Percentiles rank a stretch among this genome's conserved stretches.
Conservation (phyloP, 2,329 filamentous ascomycete species). For the Fusarium tuaranense region DNA sequence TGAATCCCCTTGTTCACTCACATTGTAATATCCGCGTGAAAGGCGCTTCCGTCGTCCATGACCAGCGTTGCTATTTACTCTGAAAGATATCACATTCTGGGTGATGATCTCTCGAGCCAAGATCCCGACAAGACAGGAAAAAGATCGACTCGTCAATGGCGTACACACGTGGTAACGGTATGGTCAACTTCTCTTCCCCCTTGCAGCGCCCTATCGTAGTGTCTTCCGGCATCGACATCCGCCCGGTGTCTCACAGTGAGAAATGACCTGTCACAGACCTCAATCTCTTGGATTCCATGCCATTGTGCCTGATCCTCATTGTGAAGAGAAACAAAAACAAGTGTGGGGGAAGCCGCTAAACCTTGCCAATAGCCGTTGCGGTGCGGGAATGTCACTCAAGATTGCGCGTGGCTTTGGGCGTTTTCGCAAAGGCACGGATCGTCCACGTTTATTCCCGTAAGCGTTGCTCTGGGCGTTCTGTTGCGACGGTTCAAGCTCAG, state of each 20-base stretch:
- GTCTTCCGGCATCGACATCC: not conserved
- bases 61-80: not conserved
- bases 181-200: not conserved
- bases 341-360: not conserved
- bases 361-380: conserved; percentile 11
- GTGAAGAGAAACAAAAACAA: not conserved
- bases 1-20: not conserved
- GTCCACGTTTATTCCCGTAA: conserved; percentile 9
- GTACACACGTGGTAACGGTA: not conserved
- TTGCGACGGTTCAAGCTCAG: not conserved
- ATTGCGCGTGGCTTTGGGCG: not conserved
- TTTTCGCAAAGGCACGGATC: conserved; percentile 23
- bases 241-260: not conserved
- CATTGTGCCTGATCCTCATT: not conserved
- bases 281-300: not conserved
- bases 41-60: not conserved
- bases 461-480: not conserved
- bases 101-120: not conserved
- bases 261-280: not conserved
- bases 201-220: not conserved
- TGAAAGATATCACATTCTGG: not conserved
- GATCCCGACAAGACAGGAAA: not conserved
- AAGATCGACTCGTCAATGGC: not conserved
- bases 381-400: not conserved
- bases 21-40: not conserved